phyloP scores from a whole-genome alignment of 371 early-diverging fungal genomes.

The Apophysomyces elegans region DNA sequence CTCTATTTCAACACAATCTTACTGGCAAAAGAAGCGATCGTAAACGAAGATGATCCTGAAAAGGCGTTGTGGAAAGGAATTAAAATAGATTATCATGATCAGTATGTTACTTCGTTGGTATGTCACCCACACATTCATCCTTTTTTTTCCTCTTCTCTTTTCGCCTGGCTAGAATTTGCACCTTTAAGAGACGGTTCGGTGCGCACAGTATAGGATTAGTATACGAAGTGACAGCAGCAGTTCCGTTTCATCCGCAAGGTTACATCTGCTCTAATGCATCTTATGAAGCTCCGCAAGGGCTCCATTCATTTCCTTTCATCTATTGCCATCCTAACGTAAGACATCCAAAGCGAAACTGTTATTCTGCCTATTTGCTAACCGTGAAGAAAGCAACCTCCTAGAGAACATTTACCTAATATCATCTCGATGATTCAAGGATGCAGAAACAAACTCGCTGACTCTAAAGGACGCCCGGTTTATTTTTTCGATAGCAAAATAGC shows the following conservation, averaged over 20 bases:
- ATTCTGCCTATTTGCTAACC: background rate
- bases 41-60: constrained; percentile 57
- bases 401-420: constrained; percentile 64
- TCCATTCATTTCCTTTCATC: constrained; percentile 72
- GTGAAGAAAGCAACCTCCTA: constrained; percentile 54
- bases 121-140: constrained; percentile 6
- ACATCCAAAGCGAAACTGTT: background rate
- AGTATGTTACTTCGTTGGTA: constrained; percentile 40
- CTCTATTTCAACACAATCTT: constrained; percentile 63
- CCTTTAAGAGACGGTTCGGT: constrained; percentile 57
- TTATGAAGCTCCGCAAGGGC: constrained; percentile 65
- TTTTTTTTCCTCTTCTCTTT: background rate
- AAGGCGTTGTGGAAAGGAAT: constrained; percentile 61
- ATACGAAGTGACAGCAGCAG: constrained; percentile 56
- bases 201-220: constrained; percentile 60
- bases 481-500: constrained; percentile 62
- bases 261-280: constrained; percentile 53
- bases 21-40: constrained; percentile 55
- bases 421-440: constrained; percentile 69
- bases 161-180: constrained; percentile 45
- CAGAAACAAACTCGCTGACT: constrained; percentile 48
- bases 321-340: constrained; percentile 67
- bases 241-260: constrained; percentile 59
- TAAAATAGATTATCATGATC: constrained; percentile 58
- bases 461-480: constrained; percentile 42